These are phyloP conservation scores for Laburnicola sp. DNA, from an alignment of 2,329 filamentous ascomycete species.

Conservation along the genomic window DNA sequence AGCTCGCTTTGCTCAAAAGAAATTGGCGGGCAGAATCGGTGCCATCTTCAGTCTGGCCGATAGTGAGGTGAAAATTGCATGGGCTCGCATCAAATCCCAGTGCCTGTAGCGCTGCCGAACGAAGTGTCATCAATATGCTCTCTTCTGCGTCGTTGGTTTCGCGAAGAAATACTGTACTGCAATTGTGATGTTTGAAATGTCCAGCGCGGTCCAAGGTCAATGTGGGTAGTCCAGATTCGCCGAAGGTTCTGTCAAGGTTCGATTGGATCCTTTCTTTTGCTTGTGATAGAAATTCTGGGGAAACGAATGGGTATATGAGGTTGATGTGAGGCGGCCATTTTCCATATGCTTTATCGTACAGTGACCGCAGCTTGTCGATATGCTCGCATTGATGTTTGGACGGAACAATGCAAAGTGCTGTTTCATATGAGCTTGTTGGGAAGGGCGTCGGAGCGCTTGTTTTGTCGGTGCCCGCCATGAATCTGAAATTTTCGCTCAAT, in stretches of 20 bases:
- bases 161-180: conserved; percentile 49
- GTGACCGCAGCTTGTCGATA: conserved; percentile 59
- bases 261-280: conserved; percentile 48
- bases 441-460: conserved; percentile 12
- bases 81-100: conserved; percentile 24
- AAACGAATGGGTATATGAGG: conserved; percentile 67
- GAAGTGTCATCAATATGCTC: conserved; percentile 21
- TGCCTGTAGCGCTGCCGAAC: conserved; percentile 24
- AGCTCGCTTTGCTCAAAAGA: conserved; percentile 56
- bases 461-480: conserved; percentile 24
- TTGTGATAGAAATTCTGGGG: conserved; percentile 49
- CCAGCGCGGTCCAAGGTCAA: conserved; percentile 48
- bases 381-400: conserved; percentile 53
- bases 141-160: conserved; percentile 11
- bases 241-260: conserved; percentile 36
- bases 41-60: conserved; percentile 60
- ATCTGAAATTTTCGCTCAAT: not conserved
- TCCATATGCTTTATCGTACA: conserved; percentile 64
- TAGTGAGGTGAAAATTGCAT: conserved; percentile 58
- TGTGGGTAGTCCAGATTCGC: not conserved
- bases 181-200: conserved; percentile 55
- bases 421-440: conserved; percentile 54
- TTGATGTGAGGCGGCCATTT: conserved; percentile 71
- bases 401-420: conserved; percentile 64
- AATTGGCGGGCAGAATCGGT: conserved; percentile 53